These are phyloP conservation scores for Stagonosporopsis chrysanthemi DNA, from an alignment of 2,329 filamentous ascomycete species.

Conservation along the genomic window DNA sequence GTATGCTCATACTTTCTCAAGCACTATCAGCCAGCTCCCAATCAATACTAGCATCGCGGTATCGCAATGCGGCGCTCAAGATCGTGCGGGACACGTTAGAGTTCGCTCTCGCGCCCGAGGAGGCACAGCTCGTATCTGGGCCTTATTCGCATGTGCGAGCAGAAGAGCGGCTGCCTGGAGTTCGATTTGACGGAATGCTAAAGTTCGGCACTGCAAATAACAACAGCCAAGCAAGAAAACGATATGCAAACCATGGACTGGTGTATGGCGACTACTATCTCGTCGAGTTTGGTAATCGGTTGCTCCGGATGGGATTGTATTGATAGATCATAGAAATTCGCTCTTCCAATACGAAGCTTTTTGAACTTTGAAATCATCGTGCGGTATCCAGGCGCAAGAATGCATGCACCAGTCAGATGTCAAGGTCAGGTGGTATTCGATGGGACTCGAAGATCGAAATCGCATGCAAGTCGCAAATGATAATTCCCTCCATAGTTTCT, in stretches of 20 bases:
- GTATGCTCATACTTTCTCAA: conserved; percentile 39
- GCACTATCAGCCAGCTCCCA: conserved; percentile 40
- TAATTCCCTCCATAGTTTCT: too few species aligned
- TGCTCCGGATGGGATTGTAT: conserved; percentile 42
- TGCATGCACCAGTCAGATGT: background rate
- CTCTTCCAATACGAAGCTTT: background rate
- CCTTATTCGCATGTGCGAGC: conserved; percentile 26
- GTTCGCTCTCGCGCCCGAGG: conserved; percentile 36
- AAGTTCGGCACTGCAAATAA: conserved; percentile 56
- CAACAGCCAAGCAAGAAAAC: conserved; percentile 50
- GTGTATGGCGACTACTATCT: conserved; percentile 59
- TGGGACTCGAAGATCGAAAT: background rate
- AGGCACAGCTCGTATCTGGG: conserved; percentile 23
- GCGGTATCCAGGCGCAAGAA: too few species aligned
- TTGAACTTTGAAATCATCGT: background rate
- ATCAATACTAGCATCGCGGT: conserved; percentile 35
- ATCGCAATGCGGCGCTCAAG: conserved; percentile 23
- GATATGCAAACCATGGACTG: conserved; percentile 54
- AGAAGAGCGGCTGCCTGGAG: conserved; percentile 30
- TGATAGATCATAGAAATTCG: conserved; percentile 4
- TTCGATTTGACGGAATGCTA: conserved; percentile 53
- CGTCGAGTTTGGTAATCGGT: conserved; percentile 52
- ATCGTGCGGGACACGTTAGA: conserved; percentile 31
- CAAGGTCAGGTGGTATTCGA: background rate
- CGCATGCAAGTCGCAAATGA: background rate